phyloP scores from a whole-genome alignment of 2,329 filamentous ascomycete genomes.

The Xylaria sp. region DNA sequence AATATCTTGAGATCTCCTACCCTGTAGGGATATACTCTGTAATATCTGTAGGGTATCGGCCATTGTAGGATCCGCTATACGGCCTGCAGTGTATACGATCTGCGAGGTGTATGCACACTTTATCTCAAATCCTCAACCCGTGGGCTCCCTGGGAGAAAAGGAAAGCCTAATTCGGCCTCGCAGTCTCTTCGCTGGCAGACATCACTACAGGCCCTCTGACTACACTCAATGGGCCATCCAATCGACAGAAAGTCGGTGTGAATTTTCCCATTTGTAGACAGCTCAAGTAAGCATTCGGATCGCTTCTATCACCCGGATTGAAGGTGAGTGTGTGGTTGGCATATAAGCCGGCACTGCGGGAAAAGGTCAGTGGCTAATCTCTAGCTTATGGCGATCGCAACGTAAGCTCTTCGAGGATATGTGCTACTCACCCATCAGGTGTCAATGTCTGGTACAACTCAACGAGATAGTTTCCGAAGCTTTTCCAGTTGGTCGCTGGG shows the following conservation, averaged over 20 bases:
- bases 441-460: conserved; percentile 31
- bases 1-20: too few relatives aligned
- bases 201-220: conserved; percentile 28
- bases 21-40: too few relatives aligned
- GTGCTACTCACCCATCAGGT: conserved; percentile 30
- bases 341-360: conserved; percentile 31
- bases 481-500: conserved; percentile 33
- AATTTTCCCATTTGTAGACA: conserved; percentile 39
- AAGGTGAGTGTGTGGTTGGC: conserved; percentile 27
- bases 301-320: conserved; percentile 28
- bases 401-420: background rate
- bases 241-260: conserved; percentile 32
- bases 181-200: conserved; percentile 21
- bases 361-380: too few relatives aligned
- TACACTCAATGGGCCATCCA: conserved; percentile 28
- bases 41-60: too few relatives aligned
- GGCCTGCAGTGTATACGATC: too few relatives aligned
- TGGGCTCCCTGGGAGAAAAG: too few relatives aligned
- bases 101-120: too few relatives aligned
- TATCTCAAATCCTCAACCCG: too few relatives aligned
- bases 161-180: too few relatives aligned
- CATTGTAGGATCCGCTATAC: too few relatives aligned
- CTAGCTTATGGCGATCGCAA: background rate
- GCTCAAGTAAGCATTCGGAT: conserved; percentile 33
- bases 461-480: conserved; percentile 30